phyloP scores from a whole-genome alignment of 768 basidiomycete species.

The Russula sp. region DNA sequence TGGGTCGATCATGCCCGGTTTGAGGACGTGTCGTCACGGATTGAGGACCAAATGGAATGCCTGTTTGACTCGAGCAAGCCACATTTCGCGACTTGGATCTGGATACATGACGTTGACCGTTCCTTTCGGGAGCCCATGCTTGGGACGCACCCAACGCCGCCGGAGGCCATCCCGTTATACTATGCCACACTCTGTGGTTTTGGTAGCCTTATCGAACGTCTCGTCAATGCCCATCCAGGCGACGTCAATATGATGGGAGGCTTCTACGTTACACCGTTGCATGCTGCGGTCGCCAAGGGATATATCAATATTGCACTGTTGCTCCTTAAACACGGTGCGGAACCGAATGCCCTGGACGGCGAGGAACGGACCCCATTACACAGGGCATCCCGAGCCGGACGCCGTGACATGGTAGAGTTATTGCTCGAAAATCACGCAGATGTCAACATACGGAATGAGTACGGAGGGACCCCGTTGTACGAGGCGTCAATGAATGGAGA shows the following conservation, averaged over 20 bases:
- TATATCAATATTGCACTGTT: neutral
- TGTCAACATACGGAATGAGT: neutral
- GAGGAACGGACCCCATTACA: neutral
- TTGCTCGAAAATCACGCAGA: neutral
- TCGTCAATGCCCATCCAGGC: neutral
- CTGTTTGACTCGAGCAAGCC: neutral
- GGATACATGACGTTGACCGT: slow-evolving; percentile 1
- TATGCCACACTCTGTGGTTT: slow-evolving; percentile 1
- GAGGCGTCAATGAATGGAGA: accelerated
- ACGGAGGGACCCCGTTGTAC: neutral
- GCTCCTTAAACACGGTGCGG: neutral
- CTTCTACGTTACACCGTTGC: neutral
- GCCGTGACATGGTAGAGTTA: neutral
- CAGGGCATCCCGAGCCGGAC: neutral
- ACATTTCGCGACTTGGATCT: neutral
- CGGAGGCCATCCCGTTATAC: neutral
- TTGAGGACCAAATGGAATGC: neutral
- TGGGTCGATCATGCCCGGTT: slow-evolving; percentile 2
- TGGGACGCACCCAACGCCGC: neutral
- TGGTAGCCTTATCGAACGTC: neutral
- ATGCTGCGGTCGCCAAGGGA: neutral
- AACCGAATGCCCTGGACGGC: neutral
- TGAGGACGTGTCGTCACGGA: neutral
- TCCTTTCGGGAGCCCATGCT: neutral
- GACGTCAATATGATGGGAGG: neutral